Base-by-base conservation (phyloP, 768 basidiomycete genomes). In the Lactifluus volemus region DNA sequence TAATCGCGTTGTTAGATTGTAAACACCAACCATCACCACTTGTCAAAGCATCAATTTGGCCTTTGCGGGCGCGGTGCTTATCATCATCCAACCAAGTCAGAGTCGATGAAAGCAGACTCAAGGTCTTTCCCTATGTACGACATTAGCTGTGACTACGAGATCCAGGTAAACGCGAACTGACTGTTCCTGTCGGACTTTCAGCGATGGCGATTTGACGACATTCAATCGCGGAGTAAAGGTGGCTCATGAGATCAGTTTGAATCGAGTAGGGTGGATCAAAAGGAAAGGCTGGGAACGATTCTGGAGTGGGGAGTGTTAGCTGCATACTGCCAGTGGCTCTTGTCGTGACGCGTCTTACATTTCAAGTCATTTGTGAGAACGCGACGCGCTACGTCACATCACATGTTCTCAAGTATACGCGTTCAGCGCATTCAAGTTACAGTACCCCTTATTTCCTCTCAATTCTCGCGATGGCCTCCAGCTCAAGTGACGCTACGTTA, bases 151-250 rank as follows among this genome's bases (percentile, higher is more conserved):
- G 12, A 4, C 32, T 58, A 14, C 30, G 47, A 32, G 9, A 15
- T 21, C 41, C 2, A 21, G 57, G 42, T 4, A 44, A 8, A 11
- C 25, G 53, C 11, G 39, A 47, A 68, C 81, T 71, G 60, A 91
- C 92, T 29, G 92, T 94, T 67, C 92, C 92, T 0, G 92, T 94
- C 0, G 92, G 92, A 65, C 88, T 90, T 72, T 94, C 92, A 34
- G 95, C 80, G 52, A 98, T 86, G 1, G 92, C 82, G 17, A 97
- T 81, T 65, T 84, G 84, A 49, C 75, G 76, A n/a, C 75, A 65
- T 70, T 95, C 92, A 49, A 97, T 88, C 0, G 87, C 79, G 6
- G 78, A 67, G 71, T 94, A 98, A 1, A 98, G 75, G 64, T 93
- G 90, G 17, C 77, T 83, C 95, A 98, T 97, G 30, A 98, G 82